Base-by-base conservation (phyloP, 805 yeast genomes). In the Candida nonsorbophila region DNA sequence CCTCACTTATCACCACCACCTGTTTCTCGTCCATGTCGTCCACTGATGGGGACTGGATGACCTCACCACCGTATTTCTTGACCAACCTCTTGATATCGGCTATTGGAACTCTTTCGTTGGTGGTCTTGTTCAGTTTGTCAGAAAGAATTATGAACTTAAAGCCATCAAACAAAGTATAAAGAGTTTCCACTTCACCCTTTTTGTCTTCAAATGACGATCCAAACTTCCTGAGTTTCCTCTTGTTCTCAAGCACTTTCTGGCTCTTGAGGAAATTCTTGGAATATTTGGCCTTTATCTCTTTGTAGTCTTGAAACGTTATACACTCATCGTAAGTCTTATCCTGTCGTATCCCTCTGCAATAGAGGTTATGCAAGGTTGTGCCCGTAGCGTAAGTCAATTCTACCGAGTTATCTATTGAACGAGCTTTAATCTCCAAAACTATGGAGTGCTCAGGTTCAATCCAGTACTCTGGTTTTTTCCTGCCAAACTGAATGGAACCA, bases 341-440 rank as follows among this genome's bases (percentile, higher is more conserved):
- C 2, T 63, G 63, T 27, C 97, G 52, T 2, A 88, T 61, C 4
- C 69, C 42, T 22, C 80, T 64, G 45, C 87, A 80, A 49, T 85
- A 78, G 0, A 92, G 84, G 43, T 84, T 82, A 38, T 84, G 72
- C 11, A 90, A 58, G 0, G 96, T 84, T 5, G 79, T 64, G 0
- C 79, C 84, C 0, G 77, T 74, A 2, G 77, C 77, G 42, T 75
- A 87, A 2, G 65, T 62, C 8, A 47, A 52, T 11, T 55, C 61
- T 2, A 53, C 49, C 0, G 70, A 53, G 8, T 58, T 61, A 35
- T 76, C 78, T 5, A 86, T 63, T 3, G 87, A 77, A 24, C 95
- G 62, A 0, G 95, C 94, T 47, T 83, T 86, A 11, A 88, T 75
- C 48, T 87, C 95, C 6, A 90, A 45, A 0, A 90, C 90, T 3